Base-by-base conservation (phyloP, 345 rosid species). In the Garcia nutans region DNA sequence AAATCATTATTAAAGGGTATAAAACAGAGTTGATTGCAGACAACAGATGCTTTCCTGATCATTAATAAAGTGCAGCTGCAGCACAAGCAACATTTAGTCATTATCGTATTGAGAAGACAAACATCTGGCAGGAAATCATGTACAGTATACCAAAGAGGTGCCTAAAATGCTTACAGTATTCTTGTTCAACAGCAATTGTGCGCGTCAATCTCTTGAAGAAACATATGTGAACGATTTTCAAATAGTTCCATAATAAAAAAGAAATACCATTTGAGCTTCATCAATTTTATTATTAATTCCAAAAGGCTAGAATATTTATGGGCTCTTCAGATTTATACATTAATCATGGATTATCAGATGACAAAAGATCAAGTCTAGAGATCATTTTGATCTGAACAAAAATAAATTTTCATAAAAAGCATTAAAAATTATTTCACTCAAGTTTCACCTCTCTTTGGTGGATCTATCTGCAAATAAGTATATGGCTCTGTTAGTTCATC, bases 401-500 rank as follows among this genome's bases (percentile, higher is more conserved):
- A 22, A 55, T 5, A 22, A 58, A 31, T 37, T 3, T 0, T 59
- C 69, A 58, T 31, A 8, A 56, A 10, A 31, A 26, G 63, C 72
- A 50, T 44, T 15, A 8, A 52, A 69, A 60, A 9, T 16, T 20
- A 41, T 28, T 67, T 77, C 68, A 90, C 80, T 92, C 97, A 8
- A 89, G 89, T 42, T 86, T 87, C 77, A 80, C 91, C 84, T 93
- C 97, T 86, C 77, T 77, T 88, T 17, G 90, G 97, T 57, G 97
- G 91, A 75, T 96, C 97, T 65, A 92, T 72, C 83, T 93, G 87
- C 86, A 96, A 84, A 77, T 93, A 90, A 59, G 85, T 84, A 85
- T 85, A 96, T 4, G 97, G 97, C 76, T 86, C 97, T 50, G 93
- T 91, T 2, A 98, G 97, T 81, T 96, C 99, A 88, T 96, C 97